A percentile compares a stretch with the other conserved stretches of the same genome.
phyloP scores from a whole-genome alignment of 148 eudicot species.

The Tetragonia tetragonoides region DNA sequence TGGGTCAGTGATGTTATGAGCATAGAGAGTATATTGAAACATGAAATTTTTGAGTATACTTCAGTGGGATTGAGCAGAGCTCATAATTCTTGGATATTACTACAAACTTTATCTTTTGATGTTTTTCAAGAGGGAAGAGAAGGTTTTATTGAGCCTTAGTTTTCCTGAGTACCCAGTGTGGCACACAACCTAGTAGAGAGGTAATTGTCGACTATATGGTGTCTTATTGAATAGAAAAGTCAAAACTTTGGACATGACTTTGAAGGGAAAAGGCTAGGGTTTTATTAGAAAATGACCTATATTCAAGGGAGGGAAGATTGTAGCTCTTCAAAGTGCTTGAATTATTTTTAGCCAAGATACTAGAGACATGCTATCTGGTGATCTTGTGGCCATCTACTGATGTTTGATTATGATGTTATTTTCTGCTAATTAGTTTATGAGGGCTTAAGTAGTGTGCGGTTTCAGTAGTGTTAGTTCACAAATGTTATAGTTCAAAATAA shows the following conservation, averaged over 20 bases:
- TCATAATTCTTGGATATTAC: background rate
- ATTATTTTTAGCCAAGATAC: too few relatives aligned
- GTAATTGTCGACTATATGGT: conserved; percentile 6
- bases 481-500: background rate
- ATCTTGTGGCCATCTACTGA: background rate
- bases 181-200: background rate
- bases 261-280: too few relatives aligned
- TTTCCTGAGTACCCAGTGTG: background rate
- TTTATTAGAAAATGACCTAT: too few relatives aligned
- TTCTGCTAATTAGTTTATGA: background rate
- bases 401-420: background rate
- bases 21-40: background rate
- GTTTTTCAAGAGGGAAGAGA: background rate
- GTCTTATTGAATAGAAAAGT: background rate
- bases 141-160: background rate
- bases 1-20: background rate
- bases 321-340: too few relatives aligned
- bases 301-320: too few relatives aligned
- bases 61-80: background rate
- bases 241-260: background rate
- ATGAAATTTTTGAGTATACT: too few relatives aligned
- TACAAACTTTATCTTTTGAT: too few relatives aligned
- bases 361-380: too few relatives aligned
- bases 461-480: background rate
- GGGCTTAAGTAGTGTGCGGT: background rate